A percentile compares a stretch with the other conserved stretches of the same genome.
Conservation (phyloP, 169 alveolate species). For the Cryptosporidium viatorum region DNA sequence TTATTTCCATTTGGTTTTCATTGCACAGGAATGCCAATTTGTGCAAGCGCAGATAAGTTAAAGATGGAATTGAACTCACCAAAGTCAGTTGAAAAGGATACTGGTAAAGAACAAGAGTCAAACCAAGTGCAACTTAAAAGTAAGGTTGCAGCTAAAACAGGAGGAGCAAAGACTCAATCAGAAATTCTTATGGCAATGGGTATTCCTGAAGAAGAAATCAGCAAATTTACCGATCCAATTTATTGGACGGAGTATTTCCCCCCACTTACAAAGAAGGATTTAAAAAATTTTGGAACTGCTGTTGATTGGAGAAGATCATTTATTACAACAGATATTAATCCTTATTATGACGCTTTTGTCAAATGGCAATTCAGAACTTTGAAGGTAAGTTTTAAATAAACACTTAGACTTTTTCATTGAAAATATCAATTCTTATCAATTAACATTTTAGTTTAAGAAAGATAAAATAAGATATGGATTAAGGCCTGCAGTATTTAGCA, state of each 20-base stretch:
- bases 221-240: constrained; percentile 94
- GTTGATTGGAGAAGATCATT: constrained; percentile 99
- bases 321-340: constrained; percentile 98
- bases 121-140: constrained; percentile 82
- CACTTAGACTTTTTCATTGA: neutral
- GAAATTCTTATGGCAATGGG: constrained; percentile 93
- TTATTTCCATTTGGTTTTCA: constrained; percentile 99
- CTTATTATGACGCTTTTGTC: constrained; percentile 95
- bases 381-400: constrained; percentile 79
- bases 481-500: constrained; percentile 73
- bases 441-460: constrained; percentile 21
- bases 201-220: constrained; percentile 93
- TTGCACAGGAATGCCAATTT: constrained; percentile 99
- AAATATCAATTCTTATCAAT: neutral
- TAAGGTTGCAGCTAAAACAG: constrained; percentile 88
- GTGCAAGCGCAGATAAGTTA: constrained; percentile 96
- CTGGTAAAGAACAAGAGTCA: constrained; percentile 27
- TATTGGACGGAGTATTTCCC: constrained; percentile 98
- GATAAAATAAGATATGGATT: constrained; percentile 63
- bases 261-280: constrained; percentile 93
- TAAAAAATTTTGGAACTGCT: constrained; percentile 87
- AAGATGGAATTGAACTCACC: constrained; percentile 84
- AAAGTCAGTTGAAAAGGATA: constrained; percentile 5
- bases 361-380: constrained; percentile 97
- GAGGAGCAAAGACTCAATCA: constrained; percentile 87